Evolutionary conservation across 2,329 filamentous ascomycete species (phyloP).

Genomic region (Colletotrichum horii): DNA sequence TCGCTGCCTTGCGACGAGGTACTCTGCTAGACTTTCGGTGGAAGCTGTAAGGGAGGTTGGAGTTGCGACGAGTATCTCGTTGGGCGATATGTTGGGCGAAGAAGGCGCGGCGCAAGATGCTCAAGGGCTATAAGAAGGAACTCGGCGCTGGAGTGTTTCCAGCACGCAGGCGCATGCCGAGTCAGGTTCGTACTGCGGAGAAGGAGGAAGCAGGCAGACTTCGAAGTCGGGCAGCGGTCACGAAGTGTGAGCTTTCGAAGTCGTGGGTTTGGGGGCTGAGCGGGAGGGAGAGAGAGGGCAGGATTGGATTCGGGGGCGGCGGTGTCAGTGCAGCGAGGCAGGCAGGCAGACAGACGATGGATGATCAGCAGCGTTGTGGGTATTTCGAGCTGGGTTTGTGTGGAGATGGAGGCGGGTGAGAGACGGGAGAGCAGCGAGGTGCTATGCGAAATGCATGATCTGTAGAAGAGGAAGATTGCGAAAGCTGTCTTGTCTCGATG

Average conservation of each 20-base stretch:
- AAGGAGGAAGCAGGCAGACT: neutral
- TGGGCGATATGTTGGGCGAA: neutral
- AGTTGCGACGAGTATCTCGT: neutral
- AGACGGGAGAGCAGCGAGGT: neutral
- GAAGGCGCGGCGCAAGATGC: neutral
- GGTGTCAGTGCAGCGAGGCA: neutral
- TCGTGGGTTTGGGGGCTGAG: neutral
- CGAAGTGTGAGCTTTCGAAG: neutral
- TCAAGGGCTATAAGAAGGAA: neutral
- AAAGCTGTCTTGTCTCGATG: neutral
- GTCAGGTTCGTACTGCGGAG: neutral
- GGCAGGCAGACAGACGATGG: neutral
- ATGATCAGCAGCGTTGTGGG: neutral
- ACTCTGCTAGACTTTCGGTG: neutral
- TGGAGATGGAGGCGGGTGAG: neutral
- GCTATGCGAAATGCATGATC: constrained; percentile 20
- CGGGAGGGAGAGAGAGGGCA: neutral
- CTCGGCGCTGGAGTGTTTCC: neutral
- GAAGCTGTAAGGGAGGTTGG: neutral
- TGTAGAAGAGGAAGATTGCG: neutral
- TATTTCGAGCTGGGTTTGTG: neutral
- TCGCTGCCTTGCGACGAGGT: neutral
- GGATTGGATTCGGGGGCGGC: neutral
- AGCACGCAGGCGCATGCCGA: constrained; percentile 10
- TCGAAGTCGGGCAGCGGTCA: neutral